Percentiles rank a stretch among this genome's conserved stretches.
These are phyloP conservation scores for Capsicum chinense DNA, from an alignment of 257 asterid species.

Conservation along the genomic window DNA sequence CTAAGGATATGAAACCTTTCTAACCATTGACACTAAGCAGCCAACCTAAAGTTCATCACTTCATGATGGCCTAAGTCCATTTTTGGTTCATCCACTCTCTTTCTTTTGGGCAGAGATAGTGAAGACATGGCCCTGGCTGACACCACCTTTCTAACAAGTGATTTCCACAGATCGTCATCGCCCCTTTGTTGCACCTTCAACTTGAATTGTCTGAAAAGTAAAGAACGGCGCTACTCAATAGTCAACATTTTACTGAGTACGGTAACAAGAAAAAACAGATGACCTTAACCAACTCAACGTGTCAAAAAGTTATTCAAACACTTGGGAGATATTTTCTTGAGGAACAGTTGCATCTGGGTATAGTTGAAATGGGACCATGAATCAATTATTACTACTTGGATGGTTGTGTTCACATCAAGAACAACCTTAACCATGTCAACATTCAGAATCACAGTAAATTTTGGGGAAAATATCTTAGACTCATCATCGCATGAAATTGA, in stretches of 20 bases:
- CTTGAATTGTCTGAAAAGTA: slow-evolving; percentile 67
- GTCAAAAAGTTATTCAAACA: neutral
- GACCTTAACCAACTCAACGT: neutral
- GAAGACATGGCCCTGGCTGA: slow-evolving; percentile 69
- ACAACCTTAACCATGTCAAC: neutral
- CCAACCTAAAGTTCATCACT: slow-evolving; percentile 45
- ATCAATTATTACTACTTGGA: neutral
- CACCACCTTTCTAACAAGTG: slow-evolving; percentile 69
- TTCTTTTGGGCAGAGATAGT: slow-evolving; percentile 63
- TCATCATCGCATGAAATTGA: neutral
- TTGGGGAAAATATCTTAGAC: neutral
- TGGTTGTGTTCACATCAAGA: neutral
- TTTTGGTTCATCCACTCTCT: slow-evolving; percentile 55
- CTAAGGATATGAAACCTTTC: neutral
- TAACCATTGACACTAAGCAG: slow-evolving; percentile 8
- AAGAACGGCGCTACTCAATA: neutral
- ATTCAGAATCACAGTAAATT: neutral
- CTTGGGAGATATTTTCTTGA: neutral
- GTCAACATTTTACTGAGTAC: no score
- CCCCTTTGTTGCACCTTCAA: slow-evolving; percentile 54
- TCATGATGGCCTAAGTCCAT: slow-evolving; percentile 37
- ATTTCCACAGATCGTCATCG: slow-evolving; percentile 60
- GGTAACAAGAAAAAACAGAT: no score
- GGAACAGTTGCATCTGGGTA: slow-evolving; percentile 6
- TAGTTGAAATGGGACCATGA: slow-evolving; percentile 7